These are phyloP conservation scores for Plenodomus tracheiphilus DNA, from an alignment of 2,329 filamentous ascomycete genomes.

Conservation along the genomic window DNA sequence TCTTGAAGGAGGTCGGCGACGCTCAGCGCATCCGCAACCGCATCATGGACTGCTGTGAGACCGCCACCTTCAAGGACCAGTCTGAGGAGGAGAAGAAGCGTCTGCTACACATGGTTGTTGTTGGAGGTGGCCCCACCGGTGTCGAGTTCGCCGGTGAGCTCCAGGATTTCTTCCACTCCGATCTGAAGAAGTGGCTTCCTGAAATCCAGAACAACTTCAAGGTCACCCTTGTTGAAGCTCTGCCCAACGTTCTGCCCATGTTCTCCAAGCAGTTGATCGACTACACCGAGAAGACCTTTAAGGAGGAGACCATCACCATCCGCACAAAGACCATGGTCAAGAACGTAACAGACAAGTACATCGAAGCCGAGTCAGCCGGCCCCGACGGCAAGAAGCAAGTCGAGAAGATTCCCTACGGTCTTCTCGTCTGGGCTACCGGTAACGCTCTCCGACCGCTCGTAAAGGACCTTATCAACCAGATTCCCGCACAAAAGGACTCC, in stretches of 20 bases:
- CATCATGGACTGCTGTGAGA: slow-evolving; percentile 99
- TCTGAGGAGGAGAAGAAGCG: slow-evolving; percentile 84
- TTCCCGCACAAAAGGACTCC: slow-evolving; percentile 93
- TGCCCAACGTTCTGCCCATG: slow-evolving; percentile 94
- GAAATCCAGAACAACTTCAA: slow-evolving; percentile 95
- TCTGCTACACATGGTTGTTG: slow-evolving; percentile 93
- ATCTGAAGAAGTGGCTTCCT: slow-evolving; percentile 97
- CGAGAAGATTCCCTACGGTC: slow-evolving; percentile 86
- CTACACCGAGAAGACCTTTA: slow-evolving; percentile 98
- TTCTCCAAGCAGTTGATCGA: slow-evolving; percentile 99
- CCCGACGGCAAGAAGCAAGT: slow-evolving; percentile 83
- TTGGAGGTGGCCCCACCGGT: slow-evolving; percentile 86
- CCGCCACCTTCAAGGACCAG: slow-evolving; percentile 97
- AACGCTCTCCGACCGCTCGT: slow-evolving; percentile 90
- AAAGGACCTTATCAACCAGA: slow-evolving; percentile 86
- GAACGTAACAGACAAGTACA: slow-evolving; percentile 88
- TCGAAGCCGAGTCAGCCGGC: slow-evolving; percentile 82
- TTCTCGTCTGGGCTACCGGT: slow-evolving; percentile 97
- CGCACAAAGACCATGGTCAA: slow-evolving; percentile 99
- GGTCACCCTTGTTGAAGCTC: slow-evolving; percentile 94
- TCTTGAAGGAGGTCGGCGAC: slow-evolving; percentile 97
- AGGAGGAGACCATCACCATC: slow-evolving; percentile 97
- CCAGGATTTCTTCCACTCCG: slow-evolving; percentile 97
- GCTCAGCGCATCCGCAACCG: slow-evolving; percentile 95
- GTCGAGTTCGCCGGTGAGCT: slow-evolving; percentile 98